phyloP scores from a whole-genome alignment of 2,329 filamentous ascomycete genomes.

The Podosphaera leucotricha region DNA sequence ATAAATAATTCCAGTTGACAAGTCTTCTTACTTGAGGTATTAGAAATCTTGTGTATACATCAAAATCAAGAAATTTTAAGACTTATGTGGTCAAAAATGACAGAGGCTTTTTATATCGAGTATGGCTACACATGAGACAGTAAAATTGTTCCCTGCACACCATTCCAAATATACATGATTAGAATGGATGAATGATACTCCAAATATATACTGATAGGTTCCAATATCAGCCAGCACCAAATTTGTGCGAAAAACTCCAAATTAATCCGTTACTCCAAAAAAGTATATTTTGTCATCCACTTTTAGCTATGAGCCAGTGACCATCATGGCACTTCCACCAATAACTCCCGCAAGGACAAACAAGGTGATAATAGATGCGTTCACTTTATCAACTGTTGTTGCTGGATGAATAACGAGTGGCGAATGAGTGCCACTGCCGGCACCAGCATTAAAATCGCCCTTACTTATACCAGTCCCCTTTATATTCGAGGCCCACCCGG shows the following conservation, averaged over 20 bases:
- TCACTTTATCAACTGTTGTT: constrained; percentile 36
- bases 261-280: not conserved
- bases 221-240: not conserved
- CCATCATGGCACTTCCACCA: constrained; percentile 5
- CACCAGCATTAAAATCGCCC: constrained; percentile 9
- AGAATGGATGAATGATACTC: not conserved
- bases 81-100: not conserved
- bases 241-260: not conserved
- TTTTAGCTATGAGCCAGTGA: not conserved
- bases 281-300: not conserved
- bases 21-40: not conserved
- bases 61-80: too few species aligned
- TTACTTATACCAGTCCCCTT: constrained; percentile 33
- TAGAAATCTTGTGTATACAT: not conserved
- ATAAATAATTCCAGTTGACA: too few species aligned
- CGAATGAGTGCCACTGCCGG: not conserved
- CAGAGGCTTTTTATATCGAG: not conserved
- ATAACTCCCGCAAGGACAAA: constrained; percentile 27
- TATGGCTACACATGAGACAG: not conserved
- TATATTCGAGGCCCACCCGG: constrained; percentile 22
- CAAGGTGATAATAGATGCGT: constrained; percentile 42
- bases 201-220: too few species aligned
- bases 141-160: not conserved
- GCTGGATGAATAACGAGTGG: constrained; percentile 5
- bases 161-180: not conserved